Evolutionary conservation across 2,329 filamentous ascomycete genomes (phyloP).

Genomic region (Ascochyta koolunga): DNA sequence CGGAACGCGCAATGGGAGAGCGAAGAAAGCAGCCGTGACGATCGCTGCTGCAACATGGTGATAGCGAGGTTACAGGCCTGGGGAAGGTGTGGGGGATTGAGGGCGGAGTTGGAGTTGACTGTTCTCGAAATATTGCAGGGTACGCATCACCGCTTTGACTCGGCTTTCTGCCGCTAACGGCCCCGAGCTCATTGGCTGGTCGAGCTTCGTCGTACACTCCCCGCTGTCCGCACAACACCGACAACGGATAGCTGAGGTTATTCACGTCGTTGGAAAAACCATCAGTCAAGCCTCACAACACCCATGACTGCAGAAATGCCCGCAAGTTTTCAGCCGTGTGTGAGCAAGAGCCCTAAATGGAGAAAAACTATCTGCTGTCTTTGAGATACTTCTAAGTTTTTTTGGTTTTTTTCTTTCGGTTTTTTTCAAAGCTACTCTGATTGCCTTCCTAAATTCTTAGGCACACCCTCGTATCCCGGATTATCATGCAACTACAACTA

Average conservation of each 20-base stretch:
- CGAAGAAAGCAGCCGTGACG: slow-evolving; percentile 43
- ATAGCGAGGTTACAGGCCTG: slow-evolving; percentile 16
- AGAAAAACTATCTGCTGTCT: no score
- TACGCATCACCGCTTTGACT: slow-evolving; percentile 32
- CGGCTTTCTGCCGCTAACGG: slow-evolving; percentile 19
- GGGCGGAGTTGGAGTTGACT: slow-evolving; percentile 16
- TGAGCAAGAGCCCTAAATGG: no score
- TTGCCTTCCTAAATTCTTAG: no score
- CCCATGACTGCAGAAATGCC: no score
- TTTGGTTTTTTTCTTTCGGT: no score
- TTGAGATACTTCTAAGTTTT: no score
- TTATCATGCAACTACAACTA: no score
- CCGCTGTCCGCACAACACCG: slow-evolving; percentile 12
- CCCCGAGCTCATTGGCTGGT: slow-evolving; percentile 6
- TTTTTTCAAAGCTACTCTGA: no score
- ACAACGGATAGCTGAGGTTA: slow-evolving; percentile 37
- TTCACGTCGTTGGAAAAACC: slow-evolving; percentile 21
- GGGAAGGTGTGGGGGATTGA: slow-evolving; percentile 19
- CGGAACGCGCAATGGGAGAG: slow-evolving; percentile 36
- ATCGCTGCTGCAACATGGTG: slow-evolving; percentile 48
- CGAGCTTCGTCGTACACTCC: background rate
- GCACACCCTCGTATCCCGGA: no score
- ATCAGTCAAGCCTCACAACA: no score
- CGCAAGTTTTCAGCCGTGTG: background rate
- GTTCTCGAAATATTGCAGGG: slow-evolving; percentile 27